Conservation (phyloP, 1,284 basidiomycete genomes). For the Hemileia vastatrix region DNA sequence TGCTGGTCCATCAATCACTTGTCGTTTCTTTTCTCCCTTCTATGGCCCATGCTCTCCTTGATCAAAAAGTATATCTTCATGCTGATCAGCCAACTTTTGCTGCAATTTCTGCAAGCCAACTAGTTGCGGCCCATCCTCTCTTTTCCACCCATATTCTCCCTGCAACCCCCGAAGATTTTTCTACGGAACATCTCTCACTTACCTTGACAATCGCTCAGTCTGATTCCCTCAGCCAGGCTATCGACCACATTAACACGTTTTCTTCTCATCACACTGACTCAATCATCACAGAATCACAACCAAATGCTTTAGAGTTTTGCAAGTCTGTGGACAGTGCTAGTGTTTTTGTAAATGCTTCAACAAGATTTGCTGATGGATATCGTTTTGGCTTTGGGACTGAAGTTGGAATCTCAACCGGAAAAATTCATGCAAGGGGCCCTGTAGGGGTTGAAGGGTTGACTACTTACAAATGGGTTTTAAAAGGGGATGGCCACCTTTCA, state of each 20-base stretch:
- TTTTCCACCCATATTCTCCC: slow-evolving; percentile 9
- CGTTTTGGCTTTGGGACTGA: slow-evolving; percentile 95
- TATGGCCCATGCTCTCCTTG: slow-evolving; percentile 64
- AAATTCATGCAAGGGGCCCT: slow-evolving; percentile 91
- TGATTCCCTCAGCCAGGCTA: slow-evolving; percentile 61
- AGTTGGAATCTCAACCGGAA: slow-evolving; percentile 92
- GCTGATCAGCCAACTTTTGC: slow-evolving; percentile 62
- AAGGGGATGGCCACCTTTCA: too few relatives aligned
- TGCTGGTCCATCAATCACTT: slow-evolving; percentile 68
- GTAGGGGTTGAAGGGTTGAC: slow-evolving; percentile 91
- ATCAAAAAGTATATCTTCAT: slow-evolving; percentile 57
- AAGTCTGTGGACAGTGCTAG: slow-evolving; percentile 83
- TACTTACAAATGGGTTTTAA: slow-evolving; percentile 86
- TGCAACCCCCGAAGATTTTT: slow-evolving; percentile 53
- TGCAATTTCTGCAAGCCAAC: slow-evolving; percentile 40
- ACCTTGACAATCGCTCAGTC: slow-evolving; percentile 70
- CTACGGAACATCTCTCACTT: slow-evolving; percentile 77
- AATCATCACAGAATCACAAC: slow-evolving; percentile 74
- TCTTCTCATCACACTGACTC: slow-evolving; percentile 91
- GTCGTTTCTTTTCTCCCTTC: slow-evolving; percentile 65
- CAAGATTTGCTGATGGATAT: slow-evolving; percentile 94
- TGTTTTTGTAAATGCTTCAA: slow-evolving; percentile 87
- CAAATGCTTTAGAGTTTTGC: slow-evolving; percentile 64
- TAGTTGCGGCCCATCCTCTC: slow-evolving; percentile 15
- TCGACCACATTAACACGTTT: slow-evolving; percentile 81